Evolutionary conservation across 2,329 filamentous ascomycete species (phyloP).

Genomic region (Penicillium glabrum): DNA sequence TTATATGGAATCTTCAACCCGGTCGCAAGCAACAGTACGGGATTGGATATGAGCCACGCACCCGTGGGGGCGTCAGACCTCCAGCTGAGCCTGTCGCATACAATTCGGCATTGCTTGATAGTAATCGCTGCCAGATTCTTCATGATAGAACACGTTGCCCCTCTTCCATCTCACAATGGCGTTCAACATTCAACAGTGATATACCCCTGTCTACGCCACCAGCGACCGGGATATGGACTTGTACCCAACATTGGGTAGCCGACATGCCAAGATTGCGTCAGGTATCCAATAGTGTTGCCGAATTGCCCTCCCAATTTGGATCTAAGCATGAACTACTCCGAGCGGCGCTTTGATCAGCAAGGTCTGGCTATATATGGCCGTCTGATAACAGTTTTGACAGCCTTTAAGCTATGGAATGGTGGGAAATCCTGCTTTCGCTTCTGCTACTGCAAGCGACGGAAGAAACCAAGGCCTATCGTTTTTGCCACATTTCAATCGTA

Average conservation of each 20-base stretch:
- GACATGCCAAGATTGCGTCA: constrained; percentile 4
- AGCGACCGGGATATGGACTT: background rate
- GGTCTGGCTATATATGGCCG: background rate
- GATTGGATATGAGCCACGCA: constrained; percentile 5
- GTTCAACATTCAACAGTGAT: background rate
- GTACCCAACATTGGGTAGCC: constrained; percentile 1
- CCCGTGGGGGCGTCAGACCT: background rate
- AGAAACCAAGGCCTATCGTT: background rate
- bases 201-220: constrained; percentile 1
- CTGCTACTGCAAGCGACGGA: background rate
- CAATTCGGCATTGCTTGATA: background rate
- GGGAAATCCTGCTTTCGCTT: constrained; percentile 3
- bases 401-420: constrained; percentile 6
- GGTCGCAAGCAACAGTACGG: background rate
- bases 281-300: constrained; percentile 10
- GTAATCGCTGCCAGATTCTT: constrained; percentile 3
- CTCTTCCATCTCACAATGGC: constrained; percentile 1
- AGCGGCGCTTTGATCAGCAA: constrained; percentile 5
- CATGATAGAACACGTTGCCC: background rate
- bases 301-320: constrained; percentile 1
- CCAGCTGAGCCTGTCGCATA: constrained; percentile 10
- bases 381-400: constrained; percentile 3
- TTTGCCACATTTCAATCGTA: background rate
- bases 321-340: background rate
- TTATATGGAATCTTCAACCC: constrained; percentile 13